Evolutionary conservation across 306 rosid genomes (phyloP), one percentile per base, ranked within the genome.

Genomic region (Crotalaria pallida): DNA sequence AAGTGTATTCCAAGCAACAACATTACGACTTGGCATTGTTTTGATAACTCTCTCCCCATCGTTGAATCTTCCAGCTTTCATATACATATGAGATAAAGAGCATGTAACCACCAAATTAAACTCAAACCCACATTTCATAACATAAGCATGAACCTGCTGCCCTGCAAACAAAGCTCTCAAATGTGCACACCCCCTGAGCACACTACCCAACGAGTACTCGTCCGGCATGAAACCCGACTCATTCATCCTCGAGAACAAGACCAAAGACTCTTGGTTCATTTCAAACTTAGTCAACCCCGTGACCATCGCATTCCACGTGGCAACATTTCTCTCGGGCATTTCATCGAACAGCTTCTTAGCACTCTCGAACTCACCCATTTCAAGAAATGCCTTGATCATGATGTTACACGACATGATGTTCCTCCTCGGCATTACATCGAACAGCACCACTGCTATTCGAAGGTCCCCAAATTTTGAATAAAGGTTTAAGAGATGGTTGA

Each of bases 1-100:
- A 56, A 90, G 92, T 5, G 96, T 90, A 84, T 94, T 94, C 98
- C 98, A 90, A 79, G 92, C 92, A 83, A 94, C 89, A 63, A 94
- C 79, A 80, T 81, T 94, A 58, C 82, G 78, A 70, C 38, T 57
- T 0, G 94, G 94, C 96, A 94, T 84, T 26, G 73, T 79, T 65
- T 58, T 80, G 56, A 94, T 88, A 47, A 84, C 80, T 41, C 79
- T 78, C 70, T 88, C 92, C 64, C 96, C 97, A 19, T 85, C 97
- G 23, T 36, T 73, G 80, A 94, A 77, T 76, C 86, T 77, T 44
- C 97, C 89, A 5, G 85, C 82, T 75, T 91, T 94, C 92, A 90
- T 94, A 79, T 90, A 94, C 96, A 88, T 88, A 79, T 94, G 97
- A 64, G 96, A 92, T 80, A 94, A 79, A 71, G 95, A 87, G 80